These are phyloP conservation scores for Phytophthora pseudosyringae DNA, from an alignment of 352 stramenopile species.

Conservation along the genomic window DNA sequence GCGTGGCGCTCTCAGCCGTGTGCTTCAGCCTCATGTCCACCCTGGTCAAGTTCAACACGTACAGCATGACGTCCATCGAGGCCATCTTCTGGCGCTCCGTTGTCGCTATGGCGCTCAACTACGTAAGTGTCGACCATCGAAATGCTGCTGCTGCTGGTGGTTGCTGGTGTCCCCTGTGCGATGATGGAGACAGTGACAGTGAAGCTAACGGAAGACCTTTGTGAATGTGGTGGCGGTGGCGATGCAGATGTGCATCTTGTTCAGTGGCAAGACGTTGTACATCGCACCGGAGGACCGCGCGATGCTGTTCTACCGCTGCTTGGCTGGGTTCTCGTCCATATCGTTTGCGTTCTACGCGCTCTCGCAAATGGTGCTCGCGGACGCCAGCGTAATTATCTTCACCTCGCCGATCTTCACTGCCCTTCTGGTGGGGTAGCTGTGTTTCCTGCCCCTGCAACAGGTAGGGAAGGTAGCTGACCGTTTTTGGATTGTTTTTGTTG, in stretches of 20 bases:
- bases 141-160: not conserved
- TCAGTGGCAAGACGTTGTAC: slow-evolving; percentile 56
- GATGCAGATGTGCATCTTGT: slow-evolving; percentile 41
- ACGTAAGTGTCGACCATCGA: slow-evolving; percentile 39
- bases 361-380: slow-evolving; percentile 81
- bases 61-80: slow-evolving; percentile 80
- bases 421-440: slow-evolving; percentile 53
- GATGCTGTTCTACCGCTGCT: slow-evolving; percentile 71
- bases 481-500: not conserved
- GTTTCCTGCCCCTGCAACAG: not conserved
- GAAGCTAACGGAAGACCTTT: slow-evolving; percentile 7
- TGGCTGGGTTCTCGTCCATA: slow-evolving; percentile 76
- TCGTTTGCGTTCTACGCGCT: slow-evolving; percentile 80
- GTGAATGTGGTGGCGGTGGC: not conserved
- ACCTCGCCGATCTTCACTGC: slow-evolving; percentile 76
- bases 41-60: slow-evolving; percentile 80
- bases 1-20: slow-evolving; percentile 73
- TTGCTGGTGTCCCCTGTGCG: not conserved
- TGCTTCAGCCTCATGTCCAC: slow-evolving; percentile 88
- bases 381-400: slow-evolving; percentile 79
- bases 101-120: slow-evolving; percentile 64
- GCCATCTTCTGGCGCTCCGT: slow-evolving; percentile 81
- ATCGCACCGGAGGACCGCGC: slow-evolving; percentile 53
- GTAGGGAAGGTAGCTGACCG: not conserved
- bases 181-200: not conserved